Percentiles rank a stretch among this genome's conserved stretches.
Evolutionary conservation across 2,329 filamentous ascomycete species (phyloP).

Genomic region (Lachnellula cervina): DNA sequence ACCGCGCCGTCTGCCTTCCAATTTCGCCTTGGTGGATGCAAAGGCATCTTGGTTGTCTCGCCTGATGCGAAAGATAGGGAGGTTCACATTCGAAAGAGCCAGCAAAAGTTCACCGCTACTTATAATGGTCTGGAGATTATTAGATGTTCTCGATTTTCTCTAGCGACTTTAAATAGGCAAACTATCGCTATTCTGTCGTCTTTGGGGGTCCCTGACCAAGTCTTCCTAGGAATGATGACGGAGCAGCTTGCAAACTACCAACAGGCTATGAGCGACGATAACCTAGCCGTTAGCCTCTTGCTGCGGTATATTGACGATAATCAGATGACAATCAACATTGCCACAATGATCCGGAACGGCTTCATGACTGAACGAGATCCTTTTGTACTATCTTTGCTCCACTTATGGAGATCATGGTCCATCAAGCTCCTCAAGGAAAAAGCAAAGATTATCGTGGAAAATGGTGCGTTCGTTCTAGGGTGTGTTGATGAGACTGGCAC

Average conservation of each 20-base stretch:
- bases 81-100: slow-evolving; percentile 75
- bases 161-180: slow-evolving; percentile 82
- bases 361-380: slow-evolving; percentile 75
- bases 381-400: slow-evolving; percentile 73
- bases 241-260: slow-evolving; percentile 65
- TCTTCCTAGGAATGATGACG: slow-evolving; percentile 65
- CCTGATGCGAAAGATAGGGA: slow-evolving; percentile 61
- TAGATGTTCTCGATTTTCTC: slow-evolving; percentile 68
- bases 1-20: slow-evolving; percentile 78
- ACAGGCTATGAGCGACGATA: slow-evolving; percentile 61
- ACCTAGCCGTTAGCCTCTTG: slow-evolving; percentile 62
- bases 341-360: slow-evolving; percentile 70
- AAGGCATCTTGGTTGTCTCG: slow-evolving; percentile 79
- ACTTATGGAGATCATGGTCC: slow-evolving; percentile 84
- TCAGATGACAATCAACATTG: slow-evolving; percentile 68
- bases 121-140: slow-evolving; percentile 81
- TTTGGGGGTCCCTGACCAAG: slow-evolving; percentile 62
- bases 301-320: slow-evolving; percentile 79
- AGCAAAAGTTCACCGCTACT: slow-evolving; percentile 75
- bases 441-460: slow-evolving; percentile 72
- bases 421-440: slow-evolving; percentile 91
- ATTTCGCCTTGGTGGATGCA: slow-evolving; percentile 87
- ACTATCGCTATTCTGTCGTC: slow-evolving; percentile 79
- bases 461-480: slow-evolving; percentile 84
- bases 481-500: slow-evolving; percentile 80